Conservation (phyloP, 2,329 filamentous ascomycete species). For the Cyclaneusma minus region DNA sequence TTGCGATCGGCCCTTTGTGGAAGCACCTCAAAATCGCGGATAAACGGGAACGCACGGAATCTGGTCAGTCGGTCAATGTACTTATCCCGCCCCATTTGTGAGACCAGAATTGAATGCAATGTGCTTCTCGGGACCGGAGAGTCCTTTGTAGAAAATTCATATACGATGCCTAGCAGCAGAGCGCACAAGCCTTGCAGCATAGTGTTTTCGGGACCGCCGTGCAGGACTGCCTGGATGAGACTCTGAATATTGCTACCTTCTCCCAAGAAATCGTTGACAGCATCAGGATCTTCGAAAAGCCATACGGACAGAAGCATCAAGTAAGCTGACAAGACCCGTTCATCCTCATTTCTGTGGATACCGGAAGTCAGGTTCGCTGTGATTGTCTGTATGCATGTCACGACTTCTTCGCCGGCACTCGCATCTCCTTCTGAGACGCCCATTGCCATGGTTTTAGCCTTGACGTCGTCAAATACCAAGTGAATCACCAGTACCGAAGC, state of each 20-base stretch:
- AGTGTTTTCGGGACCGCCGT: slow-evolving; percentile 40
- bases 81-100: slow-evolving; percentile 67
- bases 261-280: slow-evolving; percentile 80
- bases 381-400: slow-evolving; percentile 83
- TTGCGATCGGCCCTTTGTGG: slow-evolving; percentile 48
- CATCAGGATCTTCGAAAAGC: slow-evolving; percentile 84
- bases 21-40: slow-evolving; percentile 82
- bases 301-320: slow-evolving; percentile 79
- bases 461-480: slow-evolving; percentile 62
- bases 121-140: slow-evolving; percentile 75
- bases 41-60: slow-evolving; percentile 59
- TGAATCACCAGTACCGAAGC: slow-evolving; percentile 78
- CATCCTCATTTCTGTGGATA: slow-evolving; percentile 61
- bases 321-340: slow-evolving; percentile 68
- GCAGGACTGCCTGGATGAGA: slow-evolving; percentile 56
- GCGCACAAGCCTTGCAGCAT: slow-evolving; percentile 72
- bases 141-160: slow-evolving; percentile 96
- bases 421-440: slow-evolving; percentile 79
- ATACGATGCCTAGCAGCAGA: slow-evolving; percentile 72
- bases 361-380: slow-evolving; percentile 73
- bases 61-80: slow-evolving; percentile 72
- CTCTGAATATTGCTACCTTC: slow-evolving; percentile 89
- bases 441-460: slow-evolving; percentile 69
- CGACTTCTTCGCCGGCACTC: slow-evolving; percentile 79
- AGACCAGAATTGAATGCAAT: slow-evolving; percentile 62